phyloP scores from a whole-genome alignment of 805 yeast genomes.

The Lachancea dasiensis region DNA sequence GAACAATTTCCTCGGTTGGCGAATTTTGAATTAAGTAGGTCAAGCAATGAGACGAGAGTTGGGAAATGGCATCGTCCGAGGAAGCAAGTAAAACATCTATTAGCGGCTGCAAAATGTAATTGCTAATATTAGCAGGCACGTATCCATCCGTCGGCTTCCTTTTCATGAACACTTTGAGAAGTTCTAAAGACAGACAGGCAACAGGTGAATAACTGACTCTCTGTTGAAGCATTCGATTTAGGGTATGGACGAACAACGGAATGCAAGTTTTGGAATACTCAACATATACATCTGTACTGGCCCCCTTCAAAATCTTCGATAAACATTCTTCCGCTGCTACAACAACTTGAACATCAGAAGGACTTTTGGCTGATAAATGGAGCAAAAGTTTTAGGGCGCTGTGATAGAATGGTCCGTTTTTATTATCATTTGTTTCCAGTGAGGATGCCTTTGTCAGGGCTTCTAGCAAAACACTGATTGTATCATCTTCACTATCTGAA shows the following conservation, averaged over 20 bases:
- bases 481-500: constrained; percentile 70
- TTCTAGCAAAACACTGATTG: constrained; percentile 68
- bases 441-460: constrained; percentile 41
- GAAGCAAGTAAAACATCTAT: constrained; percentile 33
- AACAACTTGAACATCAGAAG: constrained; percentile 65
- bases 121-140: constrained; percentile 25
- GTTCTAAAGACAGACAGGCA: constrained; percentile 37
- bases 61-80: constrained; percentile 72
- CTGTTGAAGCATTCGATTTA: constrained; percentile 20
- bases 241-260: constrained; percentile 42
- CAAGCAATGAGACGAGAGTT: constrained; percentile 69
- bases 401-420: constrained; percentile 15
- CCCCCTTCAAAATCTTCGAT: constrained; percentile 46
- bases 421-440: constrained; percentile 18
- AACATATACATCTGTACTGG: constrained; percentile 41
- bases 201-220: constrained; percentile 47
- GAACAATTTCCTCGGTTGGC: constrained; percentile 18
- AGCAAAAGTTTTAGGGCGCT: constrained; percentile 50
- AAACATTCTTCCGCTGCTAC: constrained; percentile 67
- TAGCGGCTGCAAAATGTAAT: constrained; percentile 25
- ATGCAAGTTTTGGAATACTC: constrained; percentile 45
- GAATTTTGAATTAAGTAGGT: constrained; percentile 48
- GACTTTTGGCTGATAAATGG: constrained; percentile 61
- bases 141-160: constrained; percentile 24
- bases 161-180: constrained; percentile 26